phyloP scores from a whole-genome alignment of 2,329 filamentous ascomycete species.

The Fusarium fujikuroi region DNA sequence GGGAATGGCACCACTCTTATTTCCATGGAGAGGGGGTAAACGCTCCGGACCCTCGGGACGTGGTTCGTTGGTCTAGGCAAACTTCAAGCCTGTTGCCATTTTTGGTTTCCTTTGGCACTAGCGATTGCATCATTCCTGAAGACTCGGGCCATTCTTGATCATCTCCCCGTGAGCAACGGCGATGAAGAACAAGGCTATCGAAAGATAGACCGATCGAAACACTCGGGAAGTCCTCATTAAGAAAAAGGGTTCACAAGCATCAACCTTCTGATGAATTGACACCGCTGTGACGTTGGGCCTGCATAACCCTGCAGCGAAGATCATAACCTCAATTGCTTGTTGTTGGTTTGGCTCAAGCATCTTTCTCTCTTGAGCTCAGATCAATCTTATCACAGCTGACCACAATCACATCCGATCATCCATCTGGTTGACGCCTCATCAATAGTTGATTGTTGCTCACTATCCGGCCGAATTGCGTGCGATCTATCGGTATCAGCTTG shows the following conservation, averaged over 20 bases:
- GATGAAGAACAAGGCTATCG: not conserved
- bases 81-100: not conserved
- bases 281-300: not conserved
- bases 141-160: slow-evolving; percentile 3
- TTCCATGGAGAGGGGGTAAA: not conserved
- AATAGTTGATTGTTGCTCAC: slow-evolving; percentile 1
- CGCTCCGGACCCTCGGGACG: slow-evolving; percentile 14
- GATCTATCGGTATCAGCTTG: slow-evolving; percentile 10
- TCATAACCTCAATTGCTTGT: not conserved
- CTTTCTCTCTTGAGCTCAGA: not conserved
- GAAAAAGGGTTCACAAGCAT: not conserved
- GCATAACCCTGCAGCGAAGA: not conserved
- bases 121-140: slow-evolving; percentile 12
- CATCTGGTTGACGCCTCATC: not conserved
- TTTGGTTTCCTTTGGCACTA: not conserved
- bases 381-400: slow-evolving; percentile 8
- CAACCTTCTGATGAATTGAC: not conserved
- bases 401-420: not conserved
- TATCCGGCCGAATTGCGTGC: slow-evolving; percentile 18
- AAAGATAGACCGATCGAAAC: not conserved
- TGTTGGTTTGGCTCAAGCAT: not conserved
- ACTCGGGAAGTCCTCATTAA: not conserved
- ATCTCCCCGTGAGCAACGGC: slow-evolving; percentile 10
- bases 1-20: slow-evolving; percentile 22
- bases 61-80: not conserved